Evolutionary conservation across 768 basidiomycete genomes (phyloP).

Genomic region (Tremella fuciformis): DNA sequence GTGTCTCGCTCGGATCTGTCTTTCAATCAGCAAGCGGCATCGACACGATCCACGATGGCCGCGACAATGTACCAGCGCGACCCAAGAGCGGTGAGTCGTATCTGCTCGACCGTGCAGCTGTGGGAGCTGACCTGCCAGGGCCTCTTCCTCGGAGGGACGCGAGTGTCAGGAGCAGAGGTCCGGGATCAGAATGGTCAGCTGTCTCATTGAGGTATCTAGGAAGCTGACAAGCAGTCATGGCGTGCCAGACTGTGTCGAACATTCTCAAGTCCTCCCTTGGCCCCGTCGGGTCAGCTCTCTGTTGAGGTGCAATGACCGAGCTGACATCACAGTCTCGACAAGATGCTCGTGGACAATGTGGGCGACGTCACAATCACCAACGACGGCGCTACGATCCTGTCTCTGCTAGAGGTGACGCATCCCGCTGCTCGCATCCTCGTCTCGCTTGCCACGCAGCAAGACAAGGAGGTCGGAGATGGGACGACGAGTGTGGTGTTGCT

Average conservation of each 20-base stretch:
- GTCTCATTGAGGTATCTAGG: neutral
- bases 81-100: constrained; percentile 47
- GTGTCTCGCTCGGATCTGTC: constrained; percentile 10
- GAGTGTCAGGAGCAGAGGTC: constrained; percentile 91
- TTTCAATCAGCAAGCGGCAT: neutral
- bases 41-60: constrained; percentile 34
- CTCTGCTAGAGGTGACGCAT: constrained; percentile 87
- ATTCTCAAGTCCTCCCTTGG: constrained; percentile 94
- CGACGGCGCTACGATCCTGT: constrained; percentile 98
- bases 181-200: constrained; percentile 88
- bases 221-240: constrained; percentile 65
- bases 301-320: neutral
- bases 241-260: constrained; percentile 94
- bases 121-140: constrained; percentile 54
- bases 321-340: constrained; percentile 39
- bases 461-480: constrained; percentile 98
- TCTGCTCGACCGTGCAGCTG: neutral
- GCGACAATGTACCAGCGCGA: constrained; percentile 52
- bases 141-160: constrained; percentile 88
- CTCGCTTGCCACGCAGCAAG: constrained; percentile 97
- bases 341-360: constrained; percentile 92
- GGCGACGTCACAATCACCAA: constrained; percentile 99
- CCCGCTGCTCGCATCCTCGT: constrained; percentile 91
- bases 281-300: constrained; percentile 80
- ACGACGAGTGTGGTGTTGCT: constrained; percentile 98